These are phyloP conservation scores for Omphalea diandra DNA, from an alignment of 441 rosid genomes.

Conservation along the genomic window DNA sequence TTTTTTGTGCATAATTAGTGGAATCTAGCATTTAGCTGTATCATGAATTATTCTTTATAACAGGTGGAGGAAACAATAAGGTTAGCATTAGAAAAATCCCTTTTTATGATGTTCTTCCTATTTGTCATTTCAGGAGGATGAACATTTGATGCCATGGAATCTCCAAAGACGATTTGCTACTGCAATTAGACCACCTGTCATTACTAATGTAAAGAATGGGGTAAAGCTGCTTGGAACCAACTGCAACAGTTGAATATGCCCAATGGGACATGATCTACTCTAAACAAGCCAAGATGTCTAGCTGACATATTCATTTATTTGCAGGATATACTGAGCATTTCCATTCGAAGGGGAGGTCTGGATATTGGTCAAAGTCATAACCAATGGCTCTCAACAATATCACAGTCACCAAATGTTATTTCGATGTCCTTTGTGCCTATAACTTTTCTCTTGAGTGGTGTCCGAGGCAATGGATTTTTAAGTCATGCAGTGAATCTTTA, in stretches of 20 bases:
- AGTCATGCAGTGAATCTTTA: conserved; percentile 89
- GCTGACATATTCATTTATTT: conserved; percentile 6
- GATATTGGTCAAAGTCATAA: conserved; percentile 72
- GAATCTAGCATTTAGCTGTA: background rate
- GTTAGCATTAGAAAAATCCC: background rate
- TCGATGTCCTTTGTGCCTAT: conserved; percentile 96
- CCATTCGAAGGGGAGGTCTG: conserved; percentile 69
- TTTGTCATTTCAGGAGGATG: conserved; percentile 55
- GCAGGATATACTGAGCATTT: conserved; percentile 57
- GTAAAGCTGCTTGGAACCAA: conserved; percentile 37
- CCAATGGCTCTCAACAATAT: conserved; percentile 81
- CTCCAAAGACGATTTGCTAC: conserved; percentile 37
- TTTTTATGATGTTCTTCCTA: conserved; percentile 3
- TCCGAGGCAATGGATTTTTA: conserved; percentile 83
- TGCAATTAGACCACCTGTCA: conserved; percentile 42
- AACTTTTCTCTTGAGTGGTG: conserved; percentile 77
- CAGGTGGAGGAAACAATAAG: background rate
- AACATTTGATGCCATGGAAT: conserved; percentile 37
- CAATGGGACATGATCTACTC: background rate
- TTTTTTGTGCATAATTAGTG: background rate
- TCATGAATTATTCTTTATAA: background rate
- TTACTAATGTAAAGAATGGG: conserved; percentile 52
- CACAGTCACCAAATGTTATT: conserved; percentile 74
- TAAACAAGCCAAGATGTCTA: background rate
- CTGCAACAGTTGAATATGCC: background rate